Percentiles rank a stretch among this genome's conserved stretches.
Evolutionary conservation across 1,284 basidiomycete species (phyloP).

Genomic region (Sanghuangporus weigelae): DNA sequence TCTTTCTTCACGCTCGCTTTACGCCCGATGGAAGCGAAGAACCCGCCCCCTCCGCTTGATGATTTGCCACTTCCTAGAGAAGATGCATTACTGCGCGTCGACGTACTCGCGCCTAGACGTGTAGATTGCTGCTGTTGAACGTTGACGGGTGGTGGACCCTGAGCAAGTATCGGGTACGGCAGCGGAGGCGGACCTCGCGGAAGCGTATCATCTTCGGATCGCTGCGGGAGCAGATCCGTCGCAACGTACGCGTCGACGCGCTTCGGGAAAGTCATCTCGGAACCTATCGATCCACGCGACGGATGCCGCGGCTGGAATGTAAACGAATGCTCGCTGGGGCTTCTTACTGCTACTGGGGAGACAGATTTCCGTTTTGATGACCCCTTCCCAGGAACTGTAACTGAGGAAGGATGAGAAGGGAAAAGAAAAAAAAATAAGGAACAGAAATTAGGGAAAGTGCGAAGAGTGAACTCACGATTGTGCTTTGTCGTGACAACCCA

Average conservation of each 20-base stretch:
- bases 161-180: constrained; percentile 66
- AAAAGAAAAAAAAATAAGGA: too few relatives aligned
- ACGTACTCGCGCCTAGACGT: constrained; percentile 4
- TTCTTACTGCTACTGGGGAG: constrained; percentile 3
- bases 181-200: constrained; percentile 58
- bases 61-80: constrained; percentile 35
- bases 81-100: constrained; percentile 14
- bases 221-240: constrained; percentile 59
- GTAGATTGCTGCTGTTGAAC: constrained; percentile 20
- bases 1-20: constrained; percentile 55
- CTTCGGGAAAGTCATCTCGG: constrained; percentile 72
- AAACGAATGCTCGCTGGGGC: constrained; percentile 22
- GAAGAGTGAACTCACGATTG: constrained; percentile 44
- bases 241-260: constrained; percentile 71
- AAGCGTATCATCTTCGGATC: constrained; percentile 38
- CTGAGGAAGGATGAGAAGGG: neutral
- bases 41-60: constrained; percentile 37
- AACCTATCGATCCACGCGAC: constrained; percentile 64
- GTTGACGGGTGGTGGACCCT: constrained; percentile 21
- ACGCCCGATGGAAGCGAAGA: constrained; percentile 71
- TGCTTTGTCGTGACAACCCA: constrained; percentile 62
- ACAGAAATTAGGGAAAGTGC: neutral
- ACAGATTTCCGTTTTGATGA: constrained; percentile 3
- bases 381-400: constrained; percentile 5
- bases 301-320: constrained; percentile 52